phyloP scores from a whole-genome alignment of 768 basidiomycete species.

The Rhodocollybia butyracea region DNA sequence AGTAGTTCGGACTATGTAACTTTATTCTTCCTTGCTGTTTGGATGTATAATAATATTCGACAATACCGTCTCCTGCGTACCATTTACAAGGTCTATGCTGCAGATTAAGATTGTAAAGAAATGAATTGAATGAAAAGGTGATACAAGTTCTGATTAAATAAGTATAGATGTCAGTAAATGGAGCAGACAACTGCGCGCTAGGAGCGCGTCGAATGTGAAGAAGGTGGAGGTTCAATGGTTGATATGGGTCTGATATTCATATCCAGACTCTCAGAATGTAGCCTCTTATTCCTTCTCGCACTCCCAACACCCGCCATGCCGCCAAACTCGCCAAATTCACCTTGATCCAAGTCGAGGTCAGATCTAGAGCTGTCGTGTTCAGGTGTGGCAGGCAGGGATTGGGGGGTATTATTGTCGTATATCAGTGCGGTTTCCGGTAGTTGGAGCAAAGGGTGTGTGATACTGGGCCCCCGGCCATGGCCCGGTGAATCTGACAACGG shows the following conservation, averaged over 20 bases:
- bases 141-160: no score
- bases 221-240: neutral
- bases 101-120: no score
- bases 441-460: slow-evolving; percentile 1
- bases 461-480: neutral
- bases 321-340: neutral
- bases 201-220: neutral
- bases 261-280: slow-evolving; percentile 2
- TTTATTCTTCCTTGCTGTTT: neutral
- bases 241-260: neutral
- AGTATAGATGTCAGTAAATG: no score
- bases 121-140: no score
- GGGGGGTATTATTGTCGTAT: neutral
- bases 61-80: no score
- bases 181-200: neutral
- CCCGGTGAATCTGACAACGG: neutral
- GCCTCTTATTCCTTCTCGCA: slow-evolving; percentile 3
- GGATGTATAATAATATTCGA: no score
- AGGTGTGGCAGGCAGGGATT: neutral
- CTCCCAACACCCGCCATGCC: slow-evolving; percentile 1
- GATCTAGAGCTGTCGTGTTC: neutral
- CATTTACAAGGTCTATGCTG: no score
- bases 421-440: neutral
- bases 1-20: neutral
- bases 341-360: neutral